phyloP scores from a whole-genome alignment of 176 grass and related monocot genomes.

The Oryza punctata region DNA sequence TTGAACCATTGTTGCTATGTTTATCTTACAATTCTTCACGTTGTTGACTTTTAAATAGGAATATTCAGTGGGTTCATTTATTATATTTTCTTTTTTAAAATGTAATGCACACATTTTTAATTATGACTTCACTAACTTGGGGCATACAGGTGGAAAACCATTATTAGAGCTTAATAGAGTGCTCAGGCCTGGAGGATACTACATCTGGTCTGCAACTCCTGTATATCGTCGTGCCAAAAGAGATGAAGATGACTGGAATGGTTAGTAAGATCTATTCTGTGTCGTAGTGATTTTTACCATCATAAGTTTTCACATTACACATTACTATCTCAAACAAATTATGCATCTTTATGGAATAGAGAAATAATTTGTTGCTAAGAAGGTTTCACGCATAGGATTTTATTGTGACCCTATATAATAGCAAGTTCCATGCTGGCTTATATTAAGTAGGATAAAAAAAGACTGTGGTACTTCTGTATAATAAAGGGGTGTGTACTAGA shows the following conservation, averaged over 20 bases:
- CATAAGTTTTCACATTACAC: neutral
- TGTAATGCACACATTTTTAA: conserved; percentile 22
- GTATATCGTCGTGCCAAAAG: conserved; percentile 74
- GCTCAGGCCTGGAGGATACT: conserved; percentile 91
- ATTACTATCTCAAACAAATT: conserved; percentile 13
- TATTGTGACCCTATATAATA: conserved; percentile 13
- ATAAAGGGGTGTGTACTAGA: neutral
- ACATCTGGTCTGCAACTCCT: conserved; percentile 92
- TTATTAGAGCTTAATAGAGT: conserved; percentile 90
- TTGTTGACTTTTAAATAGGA: neutral
- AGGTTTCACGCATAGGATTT: conserved; percentile 14
- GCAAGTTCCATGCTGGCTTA: neutral
- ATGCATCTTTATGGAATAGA: conserved; percentile 20
- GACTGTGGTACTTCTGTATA: neutral
- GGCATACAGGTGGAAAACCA: conserved; percentile 70
- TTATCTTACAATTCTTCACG: conserved; percentile 23
- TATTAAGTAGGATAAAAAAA: neutral
- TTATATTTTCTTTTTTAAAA: conserved; percentile 22
- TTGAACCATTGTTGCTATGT: conserved; percentile 40
- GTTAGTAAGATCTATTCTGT: conserved; percentile 49
- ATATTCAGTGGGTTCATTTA: neutral
- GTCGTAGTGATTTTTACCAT: neutral
- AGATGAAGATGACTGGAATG: conserved; percentile 77
- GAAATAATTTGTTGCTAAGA: neutral
- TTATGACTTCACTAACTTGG: neutral